Percentiles rank a stretch among this genome's conserved stretches.
These are phyloP conservation scores for Thalassiosira profunda DNA, from an alignment of 108 stramenopile genomes.

Conservation along the genomic window DNA sequence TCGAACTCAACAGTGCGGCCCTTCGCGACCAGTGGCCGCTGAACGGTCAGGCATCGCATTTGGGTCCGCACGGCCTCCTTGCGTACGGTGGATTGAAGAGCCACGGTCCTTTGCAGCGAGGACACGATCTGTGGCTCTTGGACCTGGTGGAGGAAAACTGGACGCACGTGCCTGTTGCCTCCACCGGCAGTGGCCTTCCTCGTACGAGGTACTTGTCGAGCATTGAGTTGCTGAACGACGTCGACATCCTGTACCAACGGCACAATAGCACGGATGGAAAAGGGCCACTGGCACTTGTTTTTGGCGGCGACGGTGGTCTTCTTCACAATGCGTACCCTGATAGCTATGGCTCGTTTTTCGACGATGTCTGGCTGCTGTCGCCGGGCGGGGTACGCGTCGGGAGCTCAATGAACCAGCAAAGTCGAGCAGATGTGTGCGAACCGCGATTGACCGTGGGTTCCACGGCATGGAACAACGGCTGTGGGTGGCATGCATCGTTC, in stretches of 20 bases:
- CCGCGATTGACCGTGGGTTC: not conserved
- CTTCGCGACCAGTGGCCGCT: not conserved
- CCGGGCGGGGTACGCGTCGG: constrained; percentile 6
- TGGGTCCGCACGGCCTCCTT: constrained; percentile 31
- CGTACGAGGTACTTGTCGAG: constrained; percentile 17
- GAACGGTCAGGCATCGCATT: constrained; percentile 12
- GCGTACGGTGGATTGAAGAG: constrained; percentile 27
- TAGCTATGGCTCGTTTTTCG: constrained; percentile 21
- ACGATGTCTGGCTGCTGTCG: constrained; percentile 38
- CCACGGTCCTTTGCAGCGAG: not conserved
- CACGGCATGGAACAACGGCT: constrained; percentile 32
- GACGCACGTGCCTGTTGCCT: constrained; percentile 1
- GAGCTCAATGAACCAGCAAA: no score
- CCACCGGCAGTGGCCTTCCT: not conserved
- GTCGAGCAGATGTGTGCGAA: constrained; percentile 13
- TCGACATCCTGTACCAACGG: constrained; percentile 3
- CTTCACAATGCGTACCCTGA: constrained; percentile 18
- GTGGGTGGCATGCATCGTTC: constrained; percentile 8
- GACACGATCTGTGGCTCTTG: constrained; percentile 18
- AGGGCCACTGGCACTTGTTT: constrained; percentile 17
- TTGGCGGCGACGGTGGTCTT: constrained; percentile 35
- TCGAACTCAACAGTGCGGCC: constrained; percentile 9
- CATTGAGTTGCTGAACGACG: constrained; percentile 11
- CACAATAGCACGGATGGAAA: no score
- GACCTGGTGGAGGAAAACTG: constrained; percentile 25